These are phyloP conservation scores for Phytomonas sp. DNA, from an alignment of 208 protist genomes.

Conservation along the genomic window DNA sequence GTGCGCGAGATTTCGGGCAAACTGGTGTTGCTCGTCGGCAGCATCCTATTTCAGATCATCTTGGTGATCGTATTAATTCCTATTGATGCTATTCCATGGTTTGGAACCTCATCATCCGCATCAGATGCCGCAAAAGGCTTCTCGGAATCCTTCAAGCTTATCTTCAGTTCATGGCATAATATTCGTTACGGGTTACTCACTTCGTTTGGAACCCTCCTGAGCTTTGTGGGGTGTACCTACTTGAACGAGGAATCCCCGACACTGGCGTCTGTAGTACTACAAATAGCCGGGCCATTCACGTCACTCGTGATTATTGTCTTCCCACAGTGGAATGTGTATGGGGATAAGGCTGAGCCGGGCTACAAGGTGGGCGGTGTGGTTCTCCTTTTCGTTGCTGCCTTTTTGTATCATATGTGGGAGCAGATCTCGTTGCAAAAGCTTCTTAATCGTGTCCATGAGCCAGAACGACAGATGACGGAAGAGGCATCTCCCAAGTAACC, in stretches of 20 bases:
- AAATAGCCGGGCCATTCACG: constrained; percentile 69
- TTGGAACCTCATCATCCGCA: constrained; percentile 39
- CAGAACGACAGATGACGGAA: neutral
- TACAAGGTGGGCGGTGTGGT: constrained; percentile 68
- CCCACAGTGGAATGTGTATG: constrained; percentile 72
- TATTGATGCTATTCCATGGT: constrained; percentile 68
- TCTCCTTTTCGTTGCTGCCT: constrained; percentile 42
- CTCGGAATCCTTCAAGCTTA: constrained; percentile 35
- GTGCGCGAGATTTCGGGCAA: constrained; percentile 66
- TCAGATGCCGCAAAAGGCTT: constrained; percentile 45
- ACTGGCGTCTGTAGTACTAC: constrained; percentile 72
- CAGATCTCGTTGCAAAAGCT: constrained; percentile 37
- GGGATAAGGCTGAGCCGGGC: constrained; percentile 42
- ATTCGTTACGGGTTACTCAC: constrained; percentile 57
- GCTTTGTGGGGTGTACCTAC: constrained; percentile 73
- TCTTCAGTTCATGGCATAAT: constrained; percentile 58
- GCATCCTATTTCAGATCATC: constrained; percentile 58
- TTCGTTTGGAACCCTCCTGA: constrained; percentile 67
- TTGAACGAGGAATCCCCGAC: constrained; percentile 80
- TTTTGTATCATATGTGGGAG: constrained; percentile 77
- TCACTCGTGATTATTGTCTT: constrained; percentile 64
- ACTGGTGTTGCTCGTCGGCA: constrained; percentile 47
- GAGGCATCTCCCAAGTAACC: no score
- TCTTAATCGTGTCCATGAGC: constrained; percentile 18
- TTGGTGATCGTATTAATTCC: constrained; percentile 58